Base-by-base conservation (phyloP, 768 basidiomycete species). In the Tephrocybe rancida region DNA sequence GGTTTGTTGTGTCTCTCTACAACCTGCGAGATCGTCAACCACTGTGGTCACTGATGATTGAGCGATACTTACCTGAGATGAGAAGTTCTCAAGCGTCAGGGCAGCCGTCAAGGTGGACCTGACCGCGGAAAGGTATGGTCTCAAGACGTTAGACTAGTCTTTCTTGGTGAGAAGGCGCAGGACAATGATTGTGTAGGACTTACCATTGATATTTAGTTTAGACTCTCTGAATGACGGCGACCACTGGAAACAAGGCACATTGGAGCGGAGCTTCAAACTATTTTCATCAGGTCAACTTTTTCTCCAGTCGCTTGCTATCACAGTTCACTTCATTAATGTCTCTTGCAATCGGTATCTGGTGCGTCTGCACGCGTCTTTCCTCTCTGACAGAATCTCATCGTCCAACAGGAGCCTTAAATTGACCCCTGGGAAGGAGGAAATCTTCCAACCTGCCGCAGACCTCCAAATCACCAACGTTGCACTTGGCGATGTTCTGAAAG, bases 1-100 rank as follows among this genome's bases (percentile, higher is more conserved):
- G 96, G 96, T 63, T 95, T 93, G 71, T 98, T 98, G 75, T 98
- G 96, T 44, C 96, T 79, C 71, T 98, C 96, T 47, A 98, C 95
- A 54, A 97, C 88, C 92, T 96, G 67, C 30, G 50, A 43, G 56
- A 30, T 53, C 27, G 46, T 63, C 60, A 57, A 63, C 47, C 26
- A 38, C 56, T 44, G 52, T 34, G 48, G 47, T 43, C 35, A 37
- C 4, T 16, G 5, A 9, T 54, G 54, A 22, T 41, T 14, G 16
- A 9, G 26, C 38, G 60, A 26, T 49, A 50, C 49, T 64, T 70
- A 93, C 92, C 82, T 99, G 96, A 10, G 96, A 98, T 44, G 94
- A 85, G 78, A 99, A 99, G 82, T 95, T 93, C 77, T 99, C 94
- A 57, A 99, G 79, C 1, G 95, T 98, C 61, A 99, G 78, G 2